Evolutionary conservation across 176 grass and related monocot genomes (phyloP), one percentile per base, ranked within the genome.

Genomic region (Avena eriantha): DNA sequence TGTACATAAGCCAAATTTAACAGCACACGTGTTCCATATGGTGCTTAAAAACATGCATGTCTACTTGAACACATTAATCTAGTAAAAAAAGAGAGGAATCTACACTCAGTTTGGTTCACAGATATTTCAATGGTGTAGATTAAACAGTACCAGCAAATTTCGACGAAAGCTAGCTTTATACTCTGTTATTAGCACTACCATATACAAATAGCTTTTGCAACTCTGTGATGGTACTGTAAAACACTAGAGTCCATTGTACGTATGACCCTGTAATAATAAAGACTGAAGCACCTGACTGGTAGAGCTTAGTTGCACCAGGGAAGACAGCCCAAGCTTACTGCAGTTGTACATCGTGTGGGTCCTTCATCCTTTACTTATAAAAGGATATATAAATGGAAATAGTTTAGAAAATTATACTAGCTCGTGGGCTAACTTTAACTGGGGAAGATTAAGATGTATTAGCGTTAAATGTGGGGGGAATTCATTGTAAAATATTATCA

Each of bases 181-280:
- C 41, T 47, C 70, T 73, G 39, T 47, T 73, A 73, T 24, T 47
- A 47, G 21, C 21, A 73, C 47, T 73, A 48, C 36, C 11, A 48
- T 23, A 73, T 23, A 73, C 21, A 13, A 23, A 73, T 45, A 73
- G 12, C 14, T 74, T 50, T 49, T 74, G 22, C 71, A 74, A 26
- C 47, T 26, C 22, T 63, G 59, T 63, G 59, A 26, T 63, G 59
- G 59, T 48, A 73, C 10, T 47, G 5, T 5, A 7, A 73, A 66
- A 74, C 45, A 29, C 45, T 11, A 50, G 13, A 74, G 47, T 74
- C 7, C 13, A 74, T 50, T 24, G 46, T 46, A 74, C 45, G 7
- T 49, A 49, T 22, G 18, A 74, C 71, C 45, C 45, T 74, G 13
- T 74, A 74, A 74, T 74, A 74, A 74, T 74, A 74, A 48, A 74